Evolutionary conservation across 768 basidiomycete species (phyloP).

Genomic region (Mycena epipterygia): DNA sequence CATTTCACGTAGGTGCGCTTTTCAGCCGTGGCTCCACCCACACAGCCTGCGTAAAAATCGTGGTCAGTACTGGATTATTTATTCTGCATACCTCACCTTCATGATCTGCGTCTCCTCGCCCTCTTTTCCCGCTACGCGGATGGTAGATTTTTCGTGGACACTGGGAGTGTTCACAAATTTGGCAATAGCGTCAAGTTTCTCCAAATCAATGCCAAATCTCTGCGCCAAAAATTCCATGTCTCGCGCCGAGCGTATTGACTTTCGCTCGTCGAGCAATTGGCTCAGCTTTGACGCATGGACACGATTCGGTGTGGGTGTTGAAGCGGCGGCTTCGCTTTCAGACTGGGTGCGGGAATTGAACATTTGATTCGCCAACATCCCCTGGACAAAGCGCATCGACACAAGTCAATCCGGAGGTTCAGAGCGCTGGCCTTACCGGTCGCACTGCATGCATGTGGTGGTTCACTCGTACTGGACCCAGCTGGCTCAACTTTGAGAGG

Average conservation of each 20-base stretch:
- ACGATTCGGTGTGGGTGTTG: slow-evolving; percentile 61
- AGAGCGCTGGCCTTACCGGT: slow-evolving; percentile 54
- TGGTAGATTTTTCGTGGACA: slow-evolving; percentile 60
- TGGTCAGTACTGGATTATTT: neutral
- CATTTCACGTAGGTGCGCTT: neutral
- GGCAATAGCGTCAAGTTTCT: slow-evolving; percentile 65
- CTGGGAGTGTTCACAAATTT: slow-evolving; percentile 76
- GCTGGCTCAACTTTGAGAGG: slow-evolving; percentile 69
- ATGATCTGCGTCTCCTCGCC: slow-evolving; percentile 64
- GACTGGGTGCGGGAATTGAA: slow-evolving; percentile 68
- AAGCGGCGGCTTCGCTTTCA: slow-evolving; percentile 65
- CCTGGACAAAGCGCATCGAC: slow-evolving; percentile 33
- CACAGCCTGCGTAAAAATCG: slow-evolving; percentile 51
- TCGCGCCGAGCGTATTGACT: slow-evolving; percentile 53
- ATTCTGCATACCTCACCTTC: neutral
- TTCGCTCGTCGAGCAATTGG: slow-evolving; percentile 75
- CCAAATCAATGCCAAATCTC: slow-evolving; percentile 68
- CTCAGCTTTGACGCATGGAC: slow-evolving; percentile 66
- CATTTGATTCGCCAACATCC: slow-evolving; percentile 55
- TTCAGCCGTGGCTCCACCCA: slow-evolving; percentile 56
- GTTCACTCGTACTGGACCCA: slow-evolving; percentile 81
- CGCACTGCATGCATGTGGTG: slow-evolving; percentile 68
- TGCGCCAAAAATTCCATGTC: slow-evolving; percentile 66
- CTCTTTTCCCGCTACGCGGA: slow-evolving; percentile 56
- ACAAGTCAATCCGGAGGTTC: neutral